phyloP scores from a whole-genome alignment of 2,329 filamentous ascomycete genomes.

The Cadophora sp. region DNA sequence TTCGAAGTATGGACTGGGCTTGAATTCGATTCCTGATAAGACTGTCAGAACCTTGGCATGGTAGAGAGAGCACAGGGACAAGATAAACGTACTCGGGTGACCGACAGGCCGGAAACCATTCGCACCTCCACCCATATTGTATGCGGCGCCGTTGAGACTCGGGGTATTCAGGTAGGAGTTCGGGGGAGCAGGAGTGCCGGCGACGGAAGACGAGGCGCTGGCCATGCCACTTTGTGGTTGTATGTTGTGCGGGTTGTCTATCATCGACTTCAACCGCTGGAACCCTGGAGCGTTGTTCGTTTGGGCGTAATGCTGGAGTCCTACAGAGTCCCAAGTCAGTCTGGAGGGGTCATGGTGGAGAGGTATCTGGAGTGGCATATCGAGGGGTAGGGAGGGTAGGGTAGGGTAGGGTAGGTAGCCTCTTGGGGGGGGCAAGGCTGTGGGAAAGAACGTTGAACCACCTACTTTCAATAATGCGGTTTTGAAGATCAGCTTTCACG shows the following conservation, averaged over 20 bases:
- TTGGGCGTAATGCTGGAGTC: constrained; percentile 35
- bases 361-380: background rate
- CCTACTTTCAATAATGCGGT: constrained; percentile 80
- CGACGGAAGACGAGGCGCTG: constrained; percentile 33
- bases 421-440: constrained; percentile 23
- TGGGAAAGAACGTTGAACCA: constrained; percentile 51
- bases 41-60: constrained; percentile 25
- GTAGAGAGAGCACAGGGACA: background rate
- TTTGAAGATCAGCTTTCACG: constrained; percentile 83
- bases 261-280: constrained; percentile 39
- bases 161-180: constrained; percentile 19
- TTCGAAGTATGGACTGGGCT: constrained; percentile 85
- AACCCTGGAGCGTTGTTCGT: constrained; percentile 37
- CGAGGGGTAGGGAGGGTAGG: background rate
- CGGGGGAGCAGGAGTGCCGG: constrained; percentile 26
- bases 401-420: background rate
- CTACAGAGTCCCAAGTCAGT: constrained; percentile 29
- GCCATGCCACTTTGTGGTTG: constrained; percentile 19
- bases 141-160: constrained; percentile 20
- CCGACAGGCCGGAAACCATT: constrained; percentile 22
- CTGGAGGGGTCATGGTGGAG: constrained; percentile 10
- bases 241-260: constrained; percentile 35
- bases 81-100: constrained; percentile 23
- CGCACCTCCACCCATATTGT: constrained; percentile 30
- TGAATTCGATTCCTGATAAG: constrained; percentile 60